A percentile compares a stretch with the other conserved stretches of the same genome.
phyloP scores from a whole-genome alignment of 108 stramenopile species.

The Aurantiochytrium sp. region DNA sequence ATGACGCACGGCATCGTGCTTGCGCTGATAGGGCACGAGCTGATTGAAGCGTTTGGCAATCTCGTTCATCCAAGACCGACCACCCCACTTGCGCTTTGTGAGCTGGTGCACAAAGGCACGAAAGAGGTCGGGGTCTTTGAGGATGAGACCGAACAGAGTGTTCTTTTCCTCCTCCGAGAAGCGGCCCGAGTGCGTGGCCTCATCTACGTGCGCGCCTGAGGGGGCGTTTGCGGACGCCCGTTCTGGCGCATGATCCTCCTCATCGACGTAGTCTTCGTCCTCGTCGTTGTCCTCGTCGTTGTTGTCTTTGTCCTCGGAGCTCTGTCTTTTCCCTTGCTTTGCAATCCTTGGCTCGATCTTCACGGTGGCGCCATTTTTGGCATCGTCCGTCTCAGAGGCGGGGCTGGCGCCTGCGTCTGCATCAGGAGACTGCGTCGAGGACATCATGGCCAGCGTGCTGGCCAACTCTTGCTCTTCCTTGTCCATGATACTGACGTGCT shows the following conservation, averaged over 20 bases:
- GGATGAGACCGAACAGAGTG: not conserved
- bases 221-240: too few relatives aligned
- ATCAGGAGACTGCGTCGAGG: not conserved
- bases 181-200: not conserved
- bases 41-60: not conserved
- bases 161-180: slow-evolving; percentile 1
- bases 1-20: not conserved
- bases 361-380: too few relatives aligned
- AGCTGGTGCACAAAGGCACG: slow-evolving; percentile 12
- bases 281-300: too few relatives aligned
- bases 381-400: too few relatives aligned
- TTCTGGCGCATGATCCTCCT: too few relatives aligned
- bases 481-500: not conserved
- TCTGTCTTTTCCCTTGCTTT: too few relatives aligned
- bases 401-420: too few relatives aligned
- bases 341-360: too few relatives aligned
- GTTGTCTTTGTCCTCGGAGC: too few relatives aligned
- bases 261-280: too few relatives aligned
- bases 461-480: not conserved
- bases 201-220: too few relatives aligned
- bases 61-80: not conserved
- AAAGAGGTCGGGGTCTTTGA: not conserved
- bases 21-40: not conserved
- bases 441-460: not conserved
- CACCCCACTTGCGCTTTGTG: not conserved